A percentile compares a stretch with the other conserved stretches of the same genome.
phyloP scores from a whole-genome alignment of 768 basidiomycete genomes.

The Exsudoporus frostii region DNA sequence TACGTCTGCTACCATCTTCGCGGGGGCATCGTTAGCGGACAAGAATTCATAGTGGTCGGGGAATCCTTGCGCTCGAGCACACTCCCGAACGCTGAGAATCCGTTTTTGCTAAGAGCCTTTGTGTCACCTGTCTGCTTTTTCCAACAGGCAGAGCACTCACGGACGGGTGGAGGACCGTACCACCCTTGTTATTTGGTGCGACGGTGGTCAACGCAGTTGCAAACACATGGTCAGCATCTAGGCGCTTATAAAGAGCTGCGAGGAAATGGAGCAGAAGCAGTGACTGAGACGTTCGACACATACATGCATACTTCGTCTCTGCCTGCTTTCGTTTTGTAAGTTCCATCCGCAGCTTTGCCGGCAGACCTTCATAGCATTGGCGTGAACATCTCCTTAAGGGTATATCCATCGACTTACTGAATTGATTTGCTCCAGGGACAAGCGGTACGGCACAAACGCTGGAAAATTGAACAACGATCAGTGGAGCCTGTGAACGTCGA shows the following conservation, averaged over 20 bases:
- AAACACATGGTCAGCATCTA: constrained; percentile 53
- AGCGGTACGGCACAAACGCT: constrained; percentile 59
- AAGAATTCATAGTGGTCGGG: constrained; percentile 66
- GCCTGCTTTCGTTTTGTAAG: constrained; percentile 28
- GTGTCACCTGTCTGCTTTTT: not conserved
- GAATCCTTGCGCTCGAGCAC: constrained; percentile 76
- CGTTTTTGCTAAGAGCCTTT: constrained; percentile 57
- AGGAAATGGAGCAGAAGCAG: constrained; percentile 4
- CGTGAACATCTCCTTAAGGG: not conserved
- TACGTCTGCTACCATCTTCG: constrained; percentile 49
- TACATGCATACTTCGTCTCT: constrained; percentile 29
- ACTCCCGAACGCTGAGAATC: constrained; percentile 62
- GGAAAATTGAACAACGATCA: not conserved
- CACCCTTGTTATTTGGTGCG: constrained; percentile 49
- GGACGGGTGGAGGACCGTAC: constrained; percentile 43
- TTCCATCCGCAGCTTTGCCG: constrained; percentile 37
- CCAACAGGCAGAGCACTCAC: constrained; percentile 27
- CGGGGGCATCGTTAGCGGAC: constrained; percentile 39
- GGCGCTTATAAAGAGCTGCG: constrained; percentile 54
- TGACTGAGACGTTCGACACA: constrained; percentile 3
- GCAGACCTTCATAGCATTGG: constrained; percentile 37
- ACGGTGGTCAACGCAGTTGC: constrained; percentile 61
- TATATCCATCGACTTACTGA: constrained; percentile 34
- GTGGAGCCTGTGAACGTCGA: not conserved
- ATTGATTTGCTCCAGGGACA: constrained; percentile 46